phyloP scores from a whole-genome alignment of 352 stramenopile genomes.

The Phytophthora hibernalis region DNA sequence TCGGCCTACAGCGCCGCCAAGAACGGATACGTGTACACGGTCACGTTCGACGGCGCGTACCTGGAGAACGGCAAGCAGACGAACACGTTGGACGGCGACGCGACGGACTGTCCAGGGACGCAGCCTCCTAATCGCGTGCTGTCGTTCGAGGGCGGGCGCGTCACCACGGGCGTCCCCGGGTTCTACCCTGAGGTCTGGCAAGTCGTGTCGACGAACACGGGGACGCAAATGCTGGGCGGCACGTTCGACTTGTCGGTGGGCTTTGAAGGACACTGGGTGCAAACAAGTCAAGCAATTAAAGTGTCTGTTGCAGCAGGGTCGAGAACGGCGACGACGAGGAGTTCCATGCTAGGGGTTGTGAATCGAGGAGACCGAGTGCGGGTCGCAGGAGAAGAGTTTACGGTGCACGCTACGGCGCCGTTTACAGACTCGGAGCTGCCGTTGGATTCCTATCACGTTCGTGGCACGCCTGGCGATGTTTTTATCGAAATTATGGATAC shows the following conservation, averaged over 20 bases:
- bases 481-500: slow-evolving; percentile 66
- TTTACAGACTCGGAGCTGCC: slow-evolving; percentile 78
- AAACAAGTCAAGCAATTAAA: slow-evolving; percentile 33
- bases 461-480: slow-evolving; percentile 36
- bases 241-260: slow-evolving; percentile 79
- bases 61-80: slow-evolving; percentile 64
- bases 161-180: slow-evolving; percentile 48
- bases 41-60: slow-evolving; percentile 73
- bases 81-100: slow-evolving; percentile 56
- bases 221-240: slow-evolving; percentile 51
- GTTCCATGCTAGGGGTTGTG: slow-evolving; percentile 69
- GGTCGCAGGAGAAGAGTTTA: slow-evolving; percentile 69
- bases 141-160: slow-evolving; percentile 51
- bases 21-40: slow-evolving; percentile 75
- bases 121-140: slow-evolving; percentile 59
- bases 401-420: slow-evolving; percentile 63
- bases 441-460: slow-evolving; percentile 75
- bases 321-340: slow-evolving; percentile 55
- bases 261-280: slow-evolving; percentile 66
- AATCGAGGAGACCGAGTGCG: slow-evolving; percentile 70
- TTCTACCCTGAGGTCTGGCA: slow-evolving; percentile 77
- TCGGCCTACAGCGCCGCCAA: slow-evolving; percentile 52
- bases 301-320: slow-evolving; percentile 59
- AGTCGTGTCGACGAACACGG: slow-evolving; percentile 52
- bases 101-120: slow-evolving; percentile 43